phyloP scores from a whole-genome alignment of 345 rosid genomes.

The Acer negundo region DNA sequence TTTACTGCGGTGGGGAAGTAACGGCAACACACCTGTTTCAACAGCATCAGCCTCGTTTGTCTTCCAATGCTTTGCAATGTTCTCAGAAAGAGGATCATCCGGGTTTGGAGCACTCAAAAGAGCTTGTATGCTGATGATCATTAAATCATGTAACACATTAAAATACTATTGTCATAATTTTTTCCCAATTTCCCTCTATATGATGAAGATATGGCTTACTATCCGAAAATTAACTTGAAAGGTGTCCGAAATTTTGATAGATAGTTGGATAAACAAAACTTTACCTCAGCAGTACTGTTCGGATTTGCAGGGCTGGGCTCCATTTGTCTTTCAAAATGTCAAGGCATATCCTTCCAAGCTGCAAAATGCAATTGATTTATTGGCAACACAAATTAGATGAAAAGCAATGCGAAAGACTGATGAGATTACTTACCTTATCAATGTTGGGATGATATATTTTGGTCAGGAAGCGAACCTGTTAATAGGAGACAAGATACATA shows the following conservation, averaged over 20 bases:
- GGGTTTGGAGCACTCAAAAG: constrained; percentile 68
- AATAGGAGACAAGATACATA: neutral
- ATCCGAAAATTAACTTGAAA: neutral
- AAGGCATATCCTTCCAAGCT: constrained; percentile 75
- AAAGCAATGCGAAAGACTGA: neutral
- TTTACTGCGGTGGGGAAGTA: neutral
- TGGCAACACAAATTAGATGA: neutral
- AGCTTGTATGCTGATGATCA: constrained; percentile 52
- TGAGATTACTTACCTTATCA: constrained; percentile 34
- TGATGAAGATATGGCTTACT: neutral
- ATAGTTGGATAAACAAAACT: neutral
- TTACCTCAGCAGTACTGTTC: constrained; percentile 58
- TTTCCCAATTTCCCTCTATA: neutral
- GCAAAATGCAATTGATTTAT: neutral
- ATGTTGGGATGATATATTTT: constrained; percentile 53
- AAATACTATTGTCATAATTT: neutral
- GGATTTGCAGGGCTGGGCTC: constrained; percentile 66
- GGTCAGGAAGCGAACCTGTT: constrained; percentile 49
- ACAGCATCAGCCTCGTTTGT: constrained; percentile 63
- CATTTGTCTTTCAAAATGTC: constrained; percentile 71
- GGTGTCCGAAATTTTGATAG: neutral
- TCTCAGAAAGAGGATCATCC: constrained; percentile 65
- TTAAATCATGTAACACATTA: neutral
- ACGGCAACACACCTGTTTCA: constrained; percentile 44
- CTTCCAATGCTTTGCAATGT: constrained; percentile 73